A percentile compares a stretch with the other conserved stretches of the same genome.
phyloP scores from a whole-genome alignment of 805 yeast species.

The Vanderwaltozyma yarrowii region DNA sequence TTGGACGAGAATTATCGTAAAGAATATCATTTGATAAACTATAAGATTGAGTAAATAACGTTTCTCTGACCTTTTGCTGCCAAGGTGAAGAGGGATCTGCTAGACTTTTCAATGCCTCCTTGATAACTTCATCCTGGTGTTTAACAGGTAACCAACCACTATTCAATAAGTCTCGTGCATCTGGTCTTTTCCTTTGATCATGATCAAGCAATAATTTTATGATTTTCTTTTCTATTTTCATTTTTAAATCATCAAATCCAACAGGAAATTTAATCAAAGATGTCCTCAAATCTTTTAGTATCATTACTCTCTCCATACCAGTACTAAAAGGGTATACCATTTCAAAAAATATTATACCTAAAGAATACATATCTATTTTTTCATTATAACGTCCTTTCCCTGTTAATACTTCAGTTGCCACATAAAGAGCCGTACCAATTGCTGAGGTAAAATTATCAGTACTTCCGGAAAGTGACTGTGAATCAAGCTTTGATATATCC shows the following conservation, averaged over 20 bases:
- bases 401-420: conserved; percentile 76
- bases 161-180: conserved; percentile 62
- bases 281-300: conserved; percentile 53
- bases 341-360: conserved; percentile 92
- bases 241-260: conserved; percentile 46
- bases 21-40: conserved; percentile 75
- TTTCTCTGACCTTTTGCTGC: conserved; percentile 85
- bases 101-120: conserved; percentile 75
- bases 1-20: conserved; percentile 45
- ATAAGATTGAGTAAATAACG: conserved; percentile 77
- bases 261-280: conserved; percentile 57
- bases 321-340: conserved; percentile 83
- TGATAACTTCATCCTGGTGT: conserved; percentile 80
- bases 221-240: conserved; percentile 53
- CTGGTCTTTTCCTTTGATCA: conserved; percentile 67
- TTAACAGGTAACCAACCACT: conserved; percentile 83
- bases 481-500: conserved; percentile 25
- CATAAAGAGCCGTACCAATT: conserved; percentile 89
- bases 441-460: conserved; percentile 79
- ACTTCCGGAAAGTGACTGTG: conserved; percentile 20
- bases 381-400: conserved; percentile 76
- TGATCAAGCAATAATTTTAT: conserved; percentile 64
- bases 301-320: conserved; percentile 84
- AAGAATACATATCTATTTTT: conserved; percentile 90
- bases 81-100: conserved; percentile 90